Percentiles rank a stretch among this genome's conserved stretches.
phyloP scores from a whole-genome alignment of 805 yeast species.

The Candida krabiensis region DNA sequence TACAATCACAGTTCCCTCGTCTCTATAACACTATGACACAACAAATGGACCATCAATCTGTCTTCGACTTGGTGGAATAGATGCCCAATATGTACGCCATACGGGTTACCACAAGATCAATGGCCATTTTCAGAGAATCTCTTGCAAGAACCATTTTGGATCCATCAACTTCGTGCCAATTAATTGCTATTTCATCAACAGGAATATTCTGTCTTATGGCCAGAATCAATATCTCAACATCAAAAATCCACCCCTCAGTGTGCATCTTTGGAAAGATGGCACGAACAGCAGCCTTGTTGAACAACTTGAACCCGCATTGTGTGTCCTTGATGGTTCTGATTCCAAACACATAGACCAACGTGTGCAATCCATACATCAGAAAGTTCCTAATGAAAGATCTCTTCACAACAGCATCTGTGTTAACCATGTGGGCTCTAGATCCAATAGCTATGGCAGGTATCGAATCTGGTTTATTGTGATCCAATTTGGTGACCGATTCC shows the following conservation, averaged over 20 bases:
- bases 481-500: constrained; percentile 36
- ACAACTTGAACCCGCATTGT: constrained; percentile 96
- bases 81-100: constrained; percentile 85
- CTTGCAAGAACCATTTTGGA: constrained; percentile 90
- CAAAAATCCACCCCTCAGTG: constrained; percentile 98
- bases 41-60: too few relatives aligned
- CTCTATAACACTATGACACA: too few relatives aligned
- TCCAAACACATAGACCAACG: constrained; percentile 85
- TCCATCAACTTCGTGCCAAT: constrained; percentile 97
- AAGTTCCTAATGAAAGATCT: constrained; percentile 85
- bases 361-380: constrained; percentile 89
- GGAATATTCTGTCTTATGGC: constrained; percentile 70
- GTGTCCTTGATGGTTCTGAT: constrained; percentile 86
- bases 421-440: constrained; percentile 94
- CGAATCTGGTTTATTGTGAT: constrained; percentile 19
- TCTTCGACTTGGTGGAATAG: constrained; percentile 39
- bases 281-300: constrained; percentile 65
- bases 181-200: constrained; percentile 77
- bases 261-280: constrained; percentile 86
- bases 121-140: constrained; percentile 91
- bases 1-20: too few relatives aligned
- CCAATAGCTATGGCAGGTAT: constrained; percentile 76
- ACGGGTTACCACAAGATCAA: constrained; percentile 87
- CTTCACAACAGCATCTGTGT: constrained; percentile 94
- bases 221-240: constrained; percentile 84